Conservation (phyloP, 2,329 filamentous ascomycete species). For the Colletotrichum sojae region DNA sequence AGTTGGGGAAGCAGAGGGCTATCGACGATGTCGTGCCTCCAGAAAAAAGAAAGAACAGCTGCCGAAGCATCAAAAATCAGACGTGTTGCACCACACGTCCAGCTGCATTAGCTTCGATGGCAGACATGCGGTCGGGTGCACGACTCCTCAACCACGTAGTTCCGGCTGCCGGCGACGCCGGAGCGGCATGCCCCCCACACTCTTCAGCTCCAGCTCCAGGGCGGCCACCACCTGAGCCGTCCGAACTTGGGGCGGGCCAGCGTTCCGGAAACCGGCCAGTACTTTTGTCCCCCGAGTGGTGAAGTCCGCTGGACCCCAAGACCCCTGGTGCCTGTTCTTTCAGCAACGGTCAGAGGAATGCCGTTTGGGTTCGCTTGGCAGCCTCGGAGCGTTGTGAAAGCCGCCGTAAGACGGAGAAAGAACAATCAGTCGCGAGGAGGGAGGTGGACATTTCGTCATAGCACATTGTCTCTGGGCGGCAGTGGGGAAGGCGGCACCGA, state of each 20-base stretch:
- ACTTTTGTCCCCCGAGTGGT: conserved; percentile 5
- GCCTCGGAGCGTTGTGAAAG: neutral
- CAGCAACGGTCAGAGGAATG: conserved; percentile 3
- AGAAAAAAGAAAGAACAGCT: neutral
- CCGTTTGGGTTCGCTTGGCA: conserved; percentile 11
- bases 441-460: conserved; percentile 28
- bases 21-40: neutral
- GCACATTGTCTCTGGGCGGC: conserved; percentile 14
- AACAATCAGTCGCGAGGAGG: neutral
- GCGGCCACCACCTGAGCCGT: conserved; percentile 8
- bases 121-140: neutral
- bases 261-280: conserved; percentile 23
- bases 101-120: conserved; percentile 25
- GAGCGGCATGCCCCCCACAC: conserved; percentile 20
- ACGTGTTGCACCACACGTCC: conserved; percentile 2
- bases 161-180: conserved; percentile 34
- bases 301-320: neutral
- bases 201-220: neutral
- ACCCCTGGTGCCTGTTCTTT: conserved; percentile 1
- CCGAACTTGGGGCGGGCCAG: conserved; percentile 24
- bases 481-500: conserved; percentile 27
- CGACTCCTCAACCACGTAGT: neutral
- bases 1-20: neutral
- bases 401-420: neutral
- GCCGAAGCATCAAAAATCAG: neutral